Conservation (phyloP, 2,329 filamentous ascomycete species). For the Calonectria hawksworthii region DNA sequence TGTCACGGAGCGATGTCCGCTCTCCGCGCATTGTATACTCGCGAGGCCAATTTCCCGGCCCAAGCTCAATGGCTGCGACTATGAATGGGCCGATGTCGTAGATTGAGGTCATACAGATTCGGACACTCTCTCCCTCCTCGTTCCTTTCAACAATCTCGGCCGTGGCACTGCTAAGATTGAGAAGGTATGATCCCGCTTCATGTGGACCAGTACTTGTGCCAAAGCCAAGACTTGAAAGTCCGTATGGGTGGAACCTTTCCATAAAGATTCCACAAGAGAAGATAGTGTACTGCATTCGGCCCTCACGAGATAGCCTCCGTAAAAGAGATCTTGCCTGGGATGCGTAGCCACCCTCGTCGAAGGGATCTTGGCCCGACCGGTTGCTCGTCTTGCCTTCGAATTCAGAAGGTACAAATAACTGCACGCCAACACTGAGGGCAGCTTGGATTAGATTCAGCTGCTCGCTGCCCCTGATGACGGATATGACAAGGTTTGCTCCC, state of each 20-base stretch:
- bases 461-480: slow-evolving; percentile 75
- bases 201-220: slow-evolving; percentile 68
- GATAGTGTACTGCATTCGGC: slow-evolving; percentile 73
- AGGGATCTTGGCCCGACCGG: slow-evolving; percentile 66
- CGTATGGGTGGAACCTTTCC: slow-evolving; percentile 79
- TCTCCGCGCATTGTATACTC: slow-evolving; percentile 81
- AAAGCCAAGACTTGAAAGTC: slow-evolving; percentile 72
- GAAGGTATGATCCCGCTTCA: slow-evolving; percentile 74
- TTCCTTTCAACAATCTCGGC: slow-evolving; percentile 74
- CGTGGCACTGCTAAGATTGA: slow-evolving; percentile 70
- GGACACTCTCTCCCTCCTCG: slow-evolving; percentile 62
- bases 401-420: slow-evolving; percentile 80
- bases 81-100: slow-evolving; percentile 80
- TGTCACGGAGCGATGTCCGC: slow-evolving; percentile 70
- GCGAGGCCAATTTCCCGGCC: slow-evolving; percentile 71
- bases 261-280: slow-evolving; percentile 84
- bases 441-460: slow-evolving; percentile 82
- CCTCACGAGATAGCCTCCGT: slow-evolving; percentile 63
- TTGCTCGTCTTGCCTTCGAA: slow-evolving; percentile 76
- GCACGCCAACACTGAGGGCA: slow-evolving; percentile 73
- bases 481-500: slow-evolving; percentile 82
- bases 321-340: slow-evolving; percentile 69
- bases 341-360: slow-evolving; percentile 69
- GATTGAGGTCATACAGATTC: slow-evolving; percentile 77
- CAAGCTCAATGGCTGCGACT: slow-evolving; percentile 76